Evolutionary conservation across 768 basidiomycete genomes (phyloP).

Genomic region (Tephrocybe sp.): DNA sequence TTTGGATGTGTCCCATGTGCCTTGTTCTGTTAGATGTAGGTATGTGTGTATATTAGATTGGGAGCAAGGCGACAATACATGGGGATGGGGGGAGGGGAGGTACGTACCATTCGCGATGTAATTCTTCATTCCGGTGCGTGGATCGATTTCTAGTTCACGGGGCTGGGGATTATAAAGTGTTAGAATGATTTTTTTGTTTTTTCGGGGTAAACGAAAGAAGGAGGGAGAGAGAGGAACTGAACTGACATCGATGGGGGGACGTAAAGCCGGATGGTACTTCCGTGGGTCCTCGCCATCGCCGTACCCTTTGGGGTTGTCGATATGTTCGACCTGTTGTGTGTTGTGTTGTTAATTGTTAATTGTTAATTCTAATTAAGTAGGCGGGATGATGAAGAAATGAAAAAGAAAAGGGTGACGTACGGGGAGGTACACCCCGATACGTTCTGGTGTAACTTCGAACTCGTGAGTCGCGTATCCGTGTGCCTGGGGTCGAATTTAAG

Average conservation of each 20-base stretch:
- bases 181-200: too few relatives aligned
- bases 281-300: slow-evolving; percentile 82
- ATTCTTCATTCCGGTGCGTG: slow-evolving; percentile 89
- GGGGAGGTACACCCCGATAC: slow-evolving; percentile 83
- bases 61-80: too few relatives aligned
- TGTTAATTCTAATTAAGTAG: too few relatives aligned
- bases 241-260: slow-evolving; percentile 77
- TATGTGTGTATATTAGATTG: too few relatives aligned
- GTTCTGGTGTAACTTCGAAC: slow-evolving; percentile 82
- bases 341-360: too few relatives aligned
- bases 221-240: slow-evolving; percentile 15
- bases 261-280: slow-evolving; percentile 69
- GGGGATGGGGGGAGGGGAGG: too few relatives aligned
- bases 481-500: too few relatives aligned
- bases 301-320: slow-evolving; percentile 92
- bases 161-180: slow-evolving; percentile 47
- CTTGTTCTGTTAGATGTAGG: slow-evolving; percentile 42
- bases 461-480: slow-evolving; percentile 80
- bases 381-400: too few relatives aligned
- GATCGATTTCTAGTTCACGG: slow-evolving; percentile 82
- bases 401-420: slow-evolving; percentile 34
- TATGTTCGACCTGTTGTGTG: slow-evolving; percentile 67
- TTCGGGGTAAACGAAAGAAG: not conserved
- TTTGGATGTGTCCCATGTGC: slow-evolving; percentile 87
- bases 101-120: slow-evolving; percentile 77